These are phyloP conservation scores for Saccharomyces jurei DNA, from an alignment of 805 yeast species.

Conservation along the genomic window DNA sequence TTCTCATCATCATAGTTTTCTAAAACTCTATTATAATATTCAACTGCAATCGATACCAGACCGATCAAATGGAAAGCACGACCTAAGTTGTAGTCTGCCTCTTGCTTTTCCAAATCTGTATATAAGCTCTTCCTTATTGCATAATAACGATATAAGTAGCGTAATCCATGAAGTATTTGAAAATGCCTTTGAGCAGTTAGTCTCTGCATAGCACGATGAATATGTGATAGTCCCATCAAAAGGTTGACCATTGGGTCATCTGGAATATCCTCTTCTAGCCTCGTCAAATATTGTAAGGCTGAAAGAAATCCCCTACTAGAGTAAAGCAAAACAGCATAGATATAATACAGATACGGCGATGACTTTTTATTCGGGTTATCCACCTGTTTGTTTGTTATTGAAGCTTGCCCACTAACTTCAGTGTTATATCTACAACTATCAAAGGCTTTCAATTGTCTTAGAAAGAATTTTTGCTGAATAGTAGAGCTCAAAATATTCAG, in stretches of 20 bases:
- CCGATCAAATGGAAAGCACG: conserved; percentile 81
- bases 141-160: conserved; percentile 66
- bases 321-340: conserved; percentile 74
- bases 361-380: conserved; percentile 35
- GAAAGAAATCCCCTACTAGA: conserved; percentile 78
- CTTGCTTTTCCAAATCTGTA: conserved; percentile 49
- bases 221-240: conserved; percentile 66
- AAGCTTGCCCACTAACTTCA: conserved; percentile 71
- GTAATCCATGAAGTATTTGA: conserved; percentile 80
- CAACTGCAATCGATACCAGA: conserved; percentile 60
- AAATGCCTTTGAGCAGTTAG: conserved; percentile 77
- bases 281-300: conserved; percentile 65
- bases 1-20: conserved; percentile 47
- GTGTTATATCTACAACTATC: conserved; percentile 56
- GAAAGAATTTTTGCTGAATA: conserved; percentile 80
- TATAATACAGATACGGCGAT: conserved; percentile 62
- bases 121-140: conserved; percentile 38
- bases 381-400: conserved; percentile 48
- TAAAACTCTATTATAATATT: conserved; percentile 65
- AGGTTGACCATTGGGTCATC: conserved; percentile 75
- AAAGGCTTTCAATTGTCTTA: conserved; percentile 83
- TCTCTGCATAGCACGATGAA: conserved; percentile 89
- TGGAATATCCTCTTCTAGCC: conserved; percentile 59
- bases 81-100: conserved; percentile 75
- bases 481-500: conserved; percentile 60